Conservation (phyloP, 192 early-diverging fungal species). For the Radiomyces spectabilis region DNA sequence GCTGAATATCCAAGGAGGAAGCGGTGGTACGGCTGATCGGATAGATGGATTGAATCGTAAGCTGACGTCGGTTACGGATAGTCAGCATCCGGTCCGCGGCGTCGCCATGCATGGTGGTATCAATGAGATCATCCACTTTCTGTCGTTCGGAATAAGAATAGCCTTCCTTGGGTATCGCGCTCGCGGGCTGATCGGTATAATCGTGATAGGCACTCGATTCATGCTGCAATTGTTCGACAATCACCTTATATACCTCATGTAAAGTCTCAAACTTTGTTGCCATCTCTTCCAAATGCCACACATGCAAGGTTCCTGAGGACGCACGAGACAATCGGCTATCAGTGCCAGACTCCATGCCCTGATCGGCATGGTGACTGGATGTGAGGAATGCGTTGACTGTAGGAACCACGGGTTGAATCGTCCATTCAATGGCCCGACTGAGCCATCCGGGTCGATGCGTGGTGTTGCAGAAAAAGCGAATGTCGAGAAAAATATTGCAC, state of each 20-base stretch:
- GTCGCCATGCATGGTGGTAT: no score
- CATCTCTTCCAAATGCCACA: constrained; percentile 35
- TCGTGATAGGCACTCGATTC: neutral
- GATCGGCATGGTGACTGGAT: no score
- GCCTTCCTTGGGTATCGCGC: no score
- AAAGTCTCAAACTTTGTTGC: constrained; percentile 28
- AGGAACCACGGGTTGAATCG: constrained; percentile 22
- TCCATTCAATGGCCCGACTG: constrained; percentile 41
- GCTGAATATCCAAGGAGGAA: neutral
- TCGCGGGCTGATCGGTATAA: no score
- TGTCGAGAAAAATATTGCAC: constrained; percentile 42
- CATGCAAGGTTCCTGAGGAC: constrained; percentile 7
- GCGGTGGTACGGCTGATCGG: neutral
- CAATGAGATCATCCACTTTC: constrained; percentile 1
- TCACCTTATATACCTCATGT: constrained; percentile 14
- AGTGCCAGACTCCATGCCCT: no score
- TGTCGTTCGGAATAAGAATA: no score
- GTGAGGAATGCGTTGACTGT: no score
- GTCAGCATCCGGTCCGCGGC: no score
- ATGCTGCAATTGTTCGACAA: neutral
- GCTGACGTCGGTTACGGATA: constrained; percentile 2
- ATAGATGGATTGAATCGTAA: constrained; percentile 2
- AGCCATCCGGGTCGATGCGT: constrained; percentile 49
- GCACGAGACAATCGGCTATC: no score
- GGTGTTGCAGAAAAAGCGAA: constrained; percentile 48